phyloP scores from a whole-genome alignment of 73 alveolate genomes.

The Breviolum minutum region DNA sequence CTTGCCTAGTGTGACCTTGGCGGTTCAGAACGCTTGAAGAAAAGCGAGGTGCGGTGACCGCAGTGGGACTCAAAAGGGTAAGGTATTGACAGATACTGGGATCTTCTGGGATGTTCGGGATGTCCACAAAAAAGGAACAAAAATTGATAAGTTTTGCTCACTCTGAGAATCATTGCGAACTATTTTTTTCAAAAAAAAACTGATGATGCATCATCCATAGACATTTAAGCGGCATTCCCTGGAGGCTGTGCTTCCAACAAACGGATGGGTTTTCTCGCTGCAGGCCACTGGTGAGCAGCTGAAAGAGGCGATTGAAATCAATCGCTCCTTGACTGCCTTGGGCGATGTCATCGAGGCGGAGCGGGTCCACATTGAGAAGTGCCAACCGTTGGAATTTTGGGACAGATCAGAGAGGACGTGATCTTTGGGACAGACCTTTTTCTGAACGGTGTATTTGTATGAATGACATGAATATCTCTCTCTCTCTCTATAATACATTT shows the following conservation, averaged over 20 bases:
- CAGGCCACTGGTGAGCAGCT: constrained; percentile 80
- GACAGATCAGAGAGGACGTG: too few species aligned
- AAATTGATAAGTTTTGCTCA: too few species aligned
- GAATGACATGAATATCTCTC: background rate
- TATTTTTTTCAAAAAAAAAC: too few species aligned
- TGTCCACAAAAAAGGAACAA: too few species aligned
- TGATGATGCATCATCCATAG: too few species aligned
- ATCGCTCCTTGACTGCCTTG: constrained; percentile 81
- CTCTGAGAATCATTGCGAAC: too few species aligned
- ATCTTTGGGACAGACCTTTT: background rate
- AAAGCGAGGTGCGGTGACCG: constrained; percentile 43
- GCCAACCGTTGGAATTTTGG: too few species aligned
- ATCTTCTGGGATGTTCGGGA: too few species aligned
- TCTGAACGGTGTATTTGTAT: background rate
- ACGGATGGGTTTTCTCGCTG: background rate
- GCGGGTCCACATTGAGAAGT: background rate
- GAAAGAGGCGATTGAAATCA: constrained; percentile 95
- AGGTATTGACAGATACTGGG: too few species aligned
- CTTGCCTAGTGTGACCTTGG: constrained; percentile 82
- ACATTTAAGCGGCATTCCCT: too few species aligned
- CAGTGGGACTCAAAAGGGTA: background rate
- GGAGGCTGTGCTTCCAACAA: background rate
- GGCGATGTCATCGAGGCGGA: constrained; percentile 95
- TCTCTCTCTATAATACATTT: too few species aligned
- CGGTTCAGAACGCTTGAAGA: constrained; percentile 91